Evolutionary conservation across 2,329 filamentous ascomycete genomes (phyloP).

Genomic region (Nigrospora sphaerica): DNA sequence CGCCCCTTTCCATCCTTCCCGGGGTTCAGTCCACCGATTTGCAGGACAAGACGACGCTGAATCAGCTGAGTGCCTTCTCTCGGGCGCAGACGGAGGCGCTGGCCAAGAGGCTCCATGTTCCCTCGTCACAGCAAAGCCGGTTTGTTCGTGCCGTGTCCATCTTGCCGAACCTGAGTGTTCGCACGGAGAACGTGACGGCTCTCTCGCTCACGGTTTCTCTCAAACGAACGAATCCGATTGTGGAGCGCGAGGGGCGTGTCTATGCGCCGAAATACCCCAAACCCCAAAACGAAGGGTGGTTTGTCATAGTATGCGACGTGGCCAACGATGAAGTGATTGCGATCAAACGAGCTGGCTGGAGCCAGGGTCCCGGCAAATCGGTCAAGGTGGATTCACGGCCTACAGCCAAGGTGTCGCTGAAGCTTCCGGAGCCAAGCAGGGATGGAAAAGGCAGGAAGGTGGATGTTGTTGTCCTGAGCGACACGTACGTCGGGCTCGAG

Average conservation of each 20-base stretch:
- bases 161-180: constrained; percentile 63
- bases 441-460: constrained; percentile 50
- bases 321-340: constrained; percentile 71
- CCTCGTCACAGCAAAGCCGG: constrained; percentile 31
- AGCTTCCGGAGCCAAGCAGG: constrained; percentile 43
- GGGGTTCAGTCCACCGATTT: constrained; percentile 48
- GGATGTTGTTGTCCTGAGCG: constrained; percentile 73
- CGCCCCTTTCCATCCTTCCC: constrained; percentile 72
- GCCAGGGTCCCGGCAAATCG: constrained; percentile 13
- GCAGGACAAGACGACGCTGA: constrained; percentile 27
- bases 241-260: constrained; percentile 63
- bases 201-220: constrained; percentile 57
- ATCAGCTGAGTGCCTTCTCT: constrained; percentile 24
- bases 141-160: constrained; percentile 54
- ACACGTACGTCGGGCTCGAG: constrained; percentile 76
- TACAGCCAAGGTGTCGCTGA: constrained; percentile 49
- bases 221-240: constrained; percentile 58
- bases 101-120: constrained; percentile 43
- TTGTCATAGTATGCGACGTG: constrained; percentile 67
- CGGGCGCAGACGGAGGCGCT: constrained; percentile 27
- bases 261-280: constrained; percentile 90
- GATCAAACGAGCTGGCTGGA: constrained; percentile 81
- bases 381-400: constrained; percentile 37
- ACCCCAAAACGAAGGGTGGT: constrained; percentile 89
- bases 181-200: constrained; percentile 53